A percentile compares a stretch with the other conserved stretches of the same genome.
Evolutionary conservation across 2,329 filamentous ascomycete species (phyloP).

Genomic region (Penicillium sp.): DNA sequence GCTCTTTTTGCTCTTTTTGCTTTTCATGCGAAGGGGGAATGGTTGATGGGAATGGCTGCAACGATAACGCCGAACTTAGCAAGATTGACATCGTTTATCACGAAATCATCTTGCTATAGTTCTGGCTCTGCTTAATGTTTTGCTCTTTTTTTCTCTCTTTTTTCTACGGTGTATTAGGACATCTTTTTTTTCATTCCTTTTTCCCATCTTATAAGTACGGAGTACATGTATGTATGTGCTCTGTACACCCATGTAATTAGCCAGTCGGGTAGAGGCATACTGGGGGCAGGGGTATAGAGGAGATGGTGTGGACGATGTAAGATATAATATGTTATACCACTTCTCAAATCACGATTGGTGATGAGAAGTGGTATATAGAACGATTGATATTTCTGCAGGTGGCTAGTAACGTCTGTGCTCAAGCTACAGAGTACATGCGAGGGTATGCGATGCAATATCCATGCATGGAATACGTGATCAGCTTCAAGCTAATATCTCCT

Average conservation of each 20-base stretch:
- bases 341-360: too few species aligned
- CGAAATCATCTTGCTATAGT: not conserved
- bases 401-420: not conserved
- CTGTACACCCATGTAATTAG: not conserved
- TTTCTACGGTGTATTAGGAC: not conserved
- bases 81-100: not conserved
- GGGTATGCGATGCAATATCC: not conserved
- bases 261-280: not conserved
- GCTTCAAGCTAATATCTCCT: not conserved
- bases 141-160: not conserved
- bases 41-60: not conserved
- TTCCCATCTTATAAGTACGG: not conserved
- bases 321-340: not conserved
- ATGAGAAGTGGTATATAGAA: not conserved
- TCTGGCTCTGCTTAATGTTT: not conserved
- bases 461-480: not conserved
- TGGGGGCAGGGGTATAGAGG: not conserved
- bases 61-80: not conserved
- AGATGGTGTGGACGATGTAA: not conserved
- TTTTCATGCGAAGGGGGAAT: not conserved
- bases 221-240: not conserved
- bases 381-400: not conserved
- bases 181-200: not conserved
- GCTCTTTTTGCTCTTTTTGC: not conserved
- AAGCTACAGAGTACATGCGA: not conserved